These are phyloP conservation scores for Mycena olivaceomarginata DNA, from an alignment of 768 basidiomycete genomes.

Conservation along the genomic window DNA sequence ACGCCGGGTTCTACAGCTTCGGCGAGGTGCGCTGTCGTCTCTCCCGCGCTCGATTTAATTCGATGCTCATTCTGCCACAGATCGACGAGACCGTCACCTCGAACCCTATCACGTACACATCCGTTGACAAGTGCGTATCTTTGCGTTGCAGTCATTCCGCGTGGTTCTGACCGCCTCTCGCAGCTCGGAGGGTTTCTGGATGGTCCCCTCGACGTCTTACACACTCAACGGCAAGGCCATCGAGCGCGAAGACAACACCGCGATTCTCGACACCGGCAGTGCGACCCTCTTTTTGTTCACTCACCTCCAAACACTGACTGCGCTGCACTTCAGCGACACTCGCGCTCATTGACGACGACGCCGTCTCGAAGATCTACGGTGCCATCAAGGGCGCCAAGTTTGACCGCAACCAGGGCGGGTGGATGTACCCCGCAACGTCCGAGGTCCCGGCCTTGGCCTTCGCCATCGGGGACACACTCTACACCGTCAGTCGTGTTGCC, in stretches of 20 bases:
- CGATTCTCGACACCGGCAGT: slow-evolving; percentile 62
- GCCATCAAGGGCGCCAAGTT: slow-evolving; percentile 58
- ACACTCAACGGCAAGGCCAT: slow-evolving; percentile 52
- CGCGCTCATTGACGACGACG: slow-evolving; percentile 53
- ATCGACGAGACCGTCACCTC: slow-evolving; percentile 55
- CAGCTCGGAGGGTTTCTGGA: slow-evolving; percentile 63
- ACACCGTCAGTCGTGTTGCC: slow-evolving; percentile 42
- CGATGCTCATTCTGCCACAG: slow-evolving; percentile 8
- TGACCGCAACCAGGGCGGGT: slow-evolving; percentile 59
- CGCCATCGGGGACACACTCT: slow-evolving; percentile 56
- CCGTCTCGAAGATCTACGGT: slow-evolving; percentile 56
- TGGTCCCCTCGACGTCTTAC: slow-evolving; percentile 53
- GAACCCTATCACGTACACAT: slow-evolving; percentile 48
- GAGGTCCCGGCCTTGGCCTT: slow-evolving; percentile 55
- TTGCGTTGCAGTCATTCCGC: neutral
- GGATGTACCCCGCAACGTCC: slow-evolving; percentile 57
- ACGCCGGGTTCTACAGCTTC: slow-evolving; percentile 63
- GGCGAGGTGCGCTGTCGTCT: slow-evolving; percentile 44
- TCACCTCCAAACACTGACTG: neutral
- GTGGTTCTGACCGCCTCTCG: neutral
- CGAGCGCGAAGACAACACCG: slow-evolving; percentile 44
- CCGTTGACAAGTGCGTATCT: slow-evolving; percentile 27
- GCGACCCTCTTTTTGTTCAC: slow-evolving; percentile 39
- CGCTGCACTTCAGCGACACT: slow-evolving; percentile 32
- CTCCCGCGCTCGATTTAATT: neutral